Base-by-base conservation (phyloP, 352 stramenopile genomes). In the Globisporangium middletonii region DNA sequence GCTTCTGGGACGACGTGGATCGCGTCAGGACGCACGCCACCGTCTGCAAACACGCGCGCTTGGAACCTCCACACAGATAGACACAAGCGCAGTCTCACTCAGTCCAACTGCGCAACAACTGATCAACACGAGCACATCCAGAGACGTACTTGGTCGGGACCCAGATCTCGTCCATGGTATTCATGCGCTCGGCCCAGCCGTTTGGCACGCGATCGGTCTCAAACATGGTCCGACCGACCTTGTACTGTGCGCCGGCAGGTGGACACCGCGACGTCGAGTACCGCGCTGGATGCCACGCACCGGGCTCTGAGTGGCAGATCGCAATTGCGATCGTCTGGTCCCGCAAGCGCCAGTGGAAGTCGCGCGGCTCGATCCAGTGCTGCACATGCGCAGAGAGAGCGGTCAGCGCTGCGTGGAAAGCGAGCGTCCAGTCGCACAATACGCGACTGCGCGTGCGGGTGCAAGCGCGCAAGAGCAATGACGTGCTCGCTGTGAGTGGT, bases 141-240 rank as follows among this genome's bases (percentile, higher is more conserved):
- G 23, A 23, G 33, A 38, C n/a, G 5, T 26, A 46, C 66, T 19
- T 77, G 3, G 88, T 97, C 8, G 91, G 91, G 18, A 97, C 92
- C 89, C 89, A 98, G 48, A 97, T 89, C 73, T 98, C 90, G 67
- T 98, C 82, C 86, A 98, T 96, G 12, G 68, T 63, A 58, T 96
- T 92, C 77, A 97, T 92, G 50, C 91, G 74, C 16, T 86, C 65
- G 3, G 72, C 42, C 92, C 92, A 98, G 27, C 89, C 92, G n/a
- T 64, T 74, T 7, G 92, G 92, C 51, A 98, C 70, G 57, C 92
- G 79, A 63, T 98, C 92, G 42, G 92, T 98, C 72, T 98, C 93
- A 58, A 98, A 98, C 93, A 98, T 98, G 2, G 93, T 98, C 2
- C 93, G 63, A 13, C 93, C 93, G 8, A 98, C 77, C 0, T 57